A percentile compares a stretch with the other conserved stretches of the same genome.
Evolutionary conservation across 768 basidiomycete species (phyloP).

Genomic region (Suillus spraguei): DNA sequence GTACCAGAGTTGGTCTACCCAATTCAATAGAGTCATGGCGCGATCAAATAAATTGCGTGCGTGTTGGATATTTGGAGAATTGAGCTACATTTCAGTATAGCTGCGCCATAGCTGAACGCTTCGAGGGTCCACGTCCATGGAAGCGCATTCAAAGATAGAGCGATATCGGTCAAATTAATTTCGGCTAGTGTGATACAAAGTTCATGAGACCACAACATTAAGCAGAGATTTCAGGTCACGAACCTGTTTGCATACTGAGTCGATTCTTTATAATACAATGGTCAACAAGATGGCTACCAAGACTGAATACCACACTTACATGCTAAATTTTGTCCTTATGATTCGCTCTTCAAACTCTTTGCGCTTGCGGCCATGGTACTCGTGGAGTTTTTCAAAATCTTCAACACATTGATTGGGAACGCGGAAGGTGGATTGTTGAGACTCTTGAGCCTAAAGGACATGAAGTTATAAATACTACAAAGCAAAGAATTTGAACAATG

Average conservation of each 20-base stretch:
- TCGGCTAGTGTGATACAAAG: too few relatives aligned
- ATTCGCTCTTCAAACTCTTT: slow-evolving; percentile 94
- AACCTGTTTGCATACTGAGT: slow-evolving; percentile 83
- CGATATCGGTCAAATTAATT: slow-evolving; percentile 91
- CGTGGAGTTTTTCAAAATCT: slow-evolving; percentile 90
- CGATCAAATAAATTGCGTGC: slow-evolving; percentile 97
- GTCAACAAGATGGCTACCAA: slow-evolving; percentile 8
- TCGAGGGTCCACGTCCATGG: slow-evolving; percentile 93
- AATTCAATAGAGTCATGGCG: slow-evolving; percentile 93
- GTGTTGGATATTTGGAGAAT: slow-evolving; percentile 96
- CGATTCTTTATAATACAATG: slow-evolving; percentile 68
- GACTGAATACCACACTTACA: slow-evolving; percentile 47
- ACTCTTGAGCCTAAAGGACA: slow-evolving; percentile 82
- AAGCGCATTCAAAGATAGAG: slow-evolving; percentile 94
- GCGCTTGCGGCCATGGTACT: slow-evolving; percentile 89
- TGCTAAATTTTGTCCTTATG: slow-evolving; percentile 77
- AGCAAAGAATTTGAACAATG: slow-evolving; percentile 10
- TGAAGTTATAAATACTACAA: neutral
- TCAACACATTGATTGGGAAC: slow-evolving; percentile 96
- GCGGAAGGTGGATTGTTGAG: slow-evolving; percentile 87
- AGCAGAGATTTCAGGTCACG: too few relatives aligned
- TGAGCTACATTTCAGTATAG: slow-evolving; percentile 97
- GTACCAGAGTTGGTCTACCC: slow-evolving; percentile 98
- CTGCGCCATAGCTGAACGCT: slow-evolving; percentile 91
- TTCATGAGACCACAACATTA: too few relatives aligned